A percentile compares a stretch with the other conserved stretches of the same genome.
Evolutionary conservation across 148 eudicot genomes (phyloP).

Genomic region (Vaccinium vitisidaea): DNA sequence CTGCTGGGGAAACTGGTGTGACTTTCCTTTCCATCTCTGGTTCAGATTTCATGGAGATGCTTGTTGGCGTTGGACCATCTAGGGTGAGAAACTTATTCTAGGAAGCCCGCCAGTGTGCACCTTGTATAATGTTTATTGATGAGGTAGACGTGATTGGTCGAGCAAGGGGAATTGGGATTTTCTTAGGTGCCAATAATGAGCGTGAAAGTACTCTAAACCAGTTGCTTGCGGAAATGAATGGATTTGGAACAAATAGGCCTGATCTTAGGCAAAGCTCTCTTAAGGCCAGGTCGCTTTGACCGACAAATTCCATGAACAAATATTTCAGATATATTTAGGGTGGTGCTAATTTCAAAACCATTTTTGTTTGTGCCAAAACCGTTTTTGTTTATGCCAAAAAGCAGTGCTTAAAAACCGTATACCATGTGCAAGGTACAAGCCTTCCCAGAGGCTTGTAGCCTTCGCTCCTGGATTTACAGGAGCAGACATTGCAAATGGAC

Average conservation of each 20-base stretch:
- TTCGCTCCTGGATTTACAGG: conserved; percentile 95
- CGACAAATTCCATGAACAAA: conserved; percentile 87
- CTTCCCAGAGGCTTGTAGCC: conserved; percentile 85
- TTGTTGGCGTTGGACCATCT: conserved; percentile 96
- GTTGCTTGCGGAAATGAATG: conserved; percentile 93
- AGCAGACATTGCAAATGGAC: conserved; percentile 83
- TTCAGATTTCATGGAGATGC: conserved; percentile 95
- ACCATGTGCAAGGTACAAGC: conserved; percentile 31
- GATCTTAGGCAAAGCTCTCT: conserved; percentile 81
- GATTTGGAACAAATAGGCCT: conserved; percentile 82
- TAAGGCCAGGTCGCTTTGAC: conserved; percentile 89
- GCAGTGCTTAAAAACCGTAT: no score
- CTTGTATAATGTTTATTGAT: conserved; percentile 87
- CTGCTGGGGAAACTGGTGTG: conserved; percentile 96
- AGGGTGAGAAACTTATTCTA: conserved; percentile 87
- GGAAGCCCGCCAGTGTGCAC: conserved; percentile 88
- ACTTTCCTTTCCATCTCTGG: conserved; percentile 88
- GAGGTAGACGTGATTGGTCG: conserved; percentile 95
- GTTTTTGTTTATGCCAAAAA: no score
- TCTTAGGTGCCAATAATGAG: conserved; percentile 80
- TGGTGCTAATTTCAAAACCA: conserved; percentile 29
- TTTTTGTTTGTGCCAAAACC: no score
- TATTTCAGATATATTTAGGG: conserved; percentile 69
- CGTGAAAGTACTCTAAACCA: conserved; percentile 86
- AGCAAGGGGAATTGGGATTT: conserved; percentile 84